Evolutionary conservation across 129 eudicot genomes (phyloP), one percentile per base, ranked within the genome.

Genomic region (Solidago caesia): DNA sequence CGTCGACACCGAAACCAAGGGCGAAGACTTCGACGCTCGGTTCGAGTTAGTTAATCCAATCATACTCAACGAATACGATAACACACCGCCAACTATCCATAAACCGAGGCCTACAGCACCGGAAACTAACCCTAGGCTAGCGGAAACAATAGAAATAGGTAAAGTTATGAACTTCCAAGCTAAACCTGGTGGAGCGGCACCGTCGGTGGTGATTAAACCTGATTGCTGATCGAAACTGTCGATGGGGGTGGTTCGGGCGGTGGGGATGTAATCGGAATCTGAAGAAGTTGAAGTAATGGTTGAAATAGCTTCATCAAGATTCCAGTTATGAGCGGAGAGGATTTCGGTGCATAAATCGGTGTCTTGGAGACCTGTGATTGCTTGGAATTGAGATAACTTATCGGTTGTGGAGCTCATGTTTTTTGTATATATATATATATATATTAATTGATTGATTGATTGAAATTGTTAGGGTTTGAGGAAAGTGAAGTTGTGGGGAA

Each of bases 321-420:
- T 87, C 98, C 98, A 93, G 59, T 77, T 82, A 52, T 90, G 96
- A 43, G 98, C 97, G 48, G 96, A 72, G 63, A 93, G 92, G 79
- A 94, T 94, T 62, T 94, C 97, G 4, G 90, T 85, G 85, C 96
- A 91, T 76, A 94, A 87, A 81, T 94, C 97, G 79, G 87, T 43
- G 87, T 94, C 99, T 3, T 87, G 78, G 25, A 94, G 64, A 39
- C 99, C 99, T 14, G 99, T 91, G 15, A 94, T 84, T 6, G 99
- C 97, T 87, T 91, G 99, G 61, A 94, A 94, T 10, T 87, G 90
- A 42, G 94, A 90, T 44, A 94, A 7, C 77, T 91, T 94, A 39
- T 91, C 97, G 13, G 82, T 81, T 2, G 86, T 80, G 27, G 77
- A 91, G 49, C 82, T 89, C 98, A 93, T 93, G n/a, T 59, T 46